Conservation (phyloP, 345 rosid species). For the Eutrema yunnanense region DNA sequence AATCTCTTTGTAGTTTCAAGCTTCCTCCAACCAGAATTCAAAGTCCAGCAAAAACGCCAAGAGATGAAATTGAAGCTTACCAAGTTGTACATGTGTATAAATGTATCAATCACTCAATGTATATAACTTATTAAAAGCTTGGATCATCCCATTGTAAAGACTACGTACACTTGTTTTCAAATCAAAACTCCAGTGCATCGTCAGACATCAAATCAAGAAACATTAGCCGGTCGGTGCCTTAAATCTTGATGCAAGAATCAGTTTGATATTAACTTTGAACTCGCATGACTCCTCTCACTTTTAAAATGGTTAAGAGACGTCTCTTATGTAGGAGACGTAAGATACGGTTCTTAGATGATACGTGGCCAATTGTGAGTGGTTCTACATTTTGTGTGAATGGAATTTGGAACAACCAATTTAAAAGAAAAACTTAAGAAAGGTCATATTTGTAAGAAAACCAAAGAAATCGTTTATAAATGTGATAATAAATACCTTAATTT, state of each 20-base stretch:
- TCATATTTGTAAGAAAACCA: no score
- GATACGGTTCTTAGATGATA: no score
- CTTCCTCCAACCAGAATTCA: constrained; percentile 58
- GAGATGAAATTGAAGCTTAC: constrained; percentile 56
- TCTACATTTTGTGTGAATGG: no score
- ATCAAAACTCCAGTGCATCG: neutral
- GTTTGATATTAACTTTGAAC: neutral
- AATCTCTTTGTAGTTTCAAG: constrained; percentile 38
- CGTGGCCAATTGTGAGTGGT: no score
- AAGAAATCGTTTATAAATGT: no score
- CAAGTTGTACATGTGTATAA: no score
- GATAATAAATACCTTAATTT: no score
- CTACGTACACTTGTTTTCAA: neutral
- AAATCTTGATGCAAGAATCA: neutral
- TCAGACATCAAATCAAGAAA: neutral
- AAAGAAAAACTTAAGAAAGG: no score
- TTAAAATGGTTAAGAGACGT: no score
- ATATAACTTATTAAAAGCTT: neutral
- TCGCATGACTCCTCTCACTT: neutral
- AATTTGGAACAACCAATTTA: no score
- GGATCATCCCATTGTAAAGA: neutral
- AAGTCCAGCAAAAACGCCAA: constrained; percentile 76
- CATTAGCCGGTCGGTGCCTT: neutral
- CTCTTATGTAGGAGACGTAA: no score
- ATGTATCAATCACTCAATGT: neutral